Evolutionary conservation across 352 stramenopile genomes (phyloP), one percentile per base, ranked within the genome.

Genomic region (Globisporangium paddicum): DNA sequence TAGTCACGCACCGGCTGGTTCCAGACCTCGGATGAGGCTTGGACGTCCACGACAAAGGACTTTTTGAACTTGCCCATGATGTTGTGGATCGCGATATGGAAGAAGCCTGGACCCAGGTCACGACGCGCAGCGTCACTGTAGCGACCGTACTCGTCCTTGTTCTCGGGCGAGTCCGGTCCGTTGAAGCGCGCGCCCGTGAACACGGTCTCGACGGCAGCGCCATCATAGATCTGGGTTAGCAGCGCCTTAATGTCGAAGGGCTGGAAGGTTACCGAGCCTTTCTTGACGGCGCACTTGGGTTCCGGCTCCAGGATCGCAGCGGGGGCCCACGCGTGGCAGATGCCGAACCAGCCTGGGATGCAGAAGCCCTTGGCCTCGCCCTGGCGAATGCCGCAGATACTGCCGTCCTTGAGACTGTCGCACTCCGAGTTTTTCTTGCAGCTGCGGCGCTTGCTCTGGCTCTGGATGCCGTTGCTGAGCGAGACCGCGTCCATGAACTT

Each of bases 401-500:
- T 40, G 34, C 6, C 34, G 34, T 40, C 48, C 1, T 55, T 30
- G 28, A 41, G 48, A 10, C 21, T 30, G 6, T 16, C 60, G 37
- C 74, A 83, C 7, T 79, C 64, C 10, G 41, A 52, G 8, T 67
- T 55, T 0, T 18, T 44, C 35, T 58, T 68, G 53, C 71, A 83
- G 6, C n/a, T n/a, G n/a, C 40, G 7, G n/a, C 8, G 69, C 5
- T 62, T 63, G 0, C 37, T 62, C 46, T 71, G 55, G 46, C 64
- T 73, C 38, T 75, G 69, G 40, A 83, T 62, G n/a, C 74, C 74
- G 28, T 66, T 71, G 38, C 68, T 68, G n/a, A 55, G 44, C 40
- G 74, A 81, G 28, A 83, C 67, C 21, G 57, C 57, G 42, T 79
- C 69, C 53, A 68, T 77, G 30, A 83, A 66, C 0, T 47, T 26